Base-by-base conservation (phyloP, 164 flowering plant species). In the Buxus sempervirens region DNA sequence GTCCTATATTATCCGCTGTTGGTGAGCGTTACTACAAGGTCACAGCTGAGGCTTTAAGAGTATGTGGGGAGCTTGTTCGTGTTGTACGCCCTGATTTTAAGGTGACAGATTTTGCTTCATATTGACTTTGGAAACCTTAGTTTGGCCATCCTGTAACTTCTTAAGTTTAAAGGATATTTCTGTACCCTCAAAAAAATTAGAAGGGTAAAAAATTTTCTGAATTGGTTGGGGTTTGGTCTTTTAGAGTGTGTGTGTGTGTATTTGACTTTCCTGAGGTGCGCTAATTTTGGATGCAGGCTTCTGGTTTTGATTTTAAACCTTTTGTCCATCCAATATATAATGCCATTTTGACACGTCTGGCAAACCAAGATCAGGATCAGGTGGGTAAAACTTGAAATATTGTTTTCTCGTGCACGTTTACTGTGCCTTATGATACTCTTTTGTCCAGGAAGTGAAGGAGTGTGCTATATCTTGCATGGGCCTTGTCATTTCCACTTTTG, bases 341-440 rank as follows among this genome's bases (percentile, higher is more conserved):
- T 76, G 90, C 97, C 70, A 93, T 93, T 60, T 86, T 96, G 90
- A 79, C 86, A 60, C 91, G 99, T 49, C 72, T 96, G 73, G 91
- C 91, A 21, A 96, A 96, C 75, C 97, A 96, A 87, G 99, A 96
- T 80, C 99, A 93, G 77, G 99, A 96, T 82, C 99, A 94, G 96
- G 98, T 90, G 62, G 60, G 83, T 67, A 48, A 56, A 26, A 58
- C 8, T 27, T 26, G 21, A 10, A 48, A 9, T 3, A 15, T 7
- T 54, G 21, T 66, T 41, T 24, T 32, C 36, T 53, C 0, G n/a
- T 58, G 18, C 24, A 9, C 60, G 15, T 36, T 64, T 57, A 7
- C 57, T 63, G 13, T 72, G 38, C 42, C 68, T 70, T 23, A 70
- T 72, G 32, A 24, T 60, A 63, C 38, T 72, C 61, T 64, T 32